Percentiles rank a stretch among this genome's conserved stretches.
Conservation (phyloP, 768 basidiomycete genomes). For the Leccinellum rugosiceps region DNA sequence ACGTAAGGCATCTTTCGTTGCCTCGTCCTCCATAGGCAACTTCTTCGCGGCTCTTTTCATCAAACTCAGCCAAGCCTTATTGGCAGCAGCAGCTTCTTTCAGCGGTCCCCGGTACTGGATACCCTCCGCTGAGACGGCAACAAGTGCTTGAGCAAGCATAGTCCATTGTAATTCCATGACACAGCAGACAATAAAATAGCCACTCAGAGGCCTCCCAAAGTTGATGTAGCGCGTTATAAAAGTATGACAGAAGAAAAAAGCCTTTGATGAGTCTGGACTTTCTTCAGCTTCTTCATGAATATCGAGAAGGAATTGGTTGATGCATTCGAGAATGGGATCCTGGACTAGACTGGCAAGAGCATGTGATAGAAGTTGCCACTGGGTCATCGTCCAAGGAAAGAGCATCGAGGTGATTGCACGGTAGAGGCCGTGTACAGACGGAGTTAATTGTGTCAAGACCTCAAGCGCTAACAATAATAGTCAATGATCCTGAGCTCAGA, state of each 20-base stretch:
- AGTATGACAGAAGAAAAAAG: slow-evolving; percentile 58
- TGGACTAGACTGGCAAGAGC: slow-evolving; percentile 61
- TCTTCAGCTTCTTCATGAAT: slow-evolving; percentile 54
- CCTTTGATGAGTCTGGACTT: slow-evolving; percentile 26
- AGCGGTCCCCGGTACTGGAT: slow-evolving; percentile 23
- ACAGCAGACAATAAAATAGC: slow-evolving; percentile 89
- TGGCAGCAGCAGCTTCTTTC: slow-evolving; percentile 78
- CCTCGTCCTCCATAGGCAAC: slow-evolving; percentile 36
- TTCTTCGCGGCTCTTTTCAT: slow-evolving; percentile 48
- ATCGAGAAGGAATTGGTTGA: slow-evolving; percentile 68
- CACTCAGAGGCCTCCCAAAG: slow-evolving; percentile 74
- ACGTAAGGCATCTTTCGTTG: slow-evolving; percentile 41
- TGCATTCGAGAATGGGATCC: slow-evolving; percentile 61
- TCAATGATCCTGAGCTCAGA: neutral
- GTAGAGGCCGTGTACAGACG: slow-evolving; percentile 83
- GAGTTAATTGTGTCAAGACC: slow-evolving; percentile 71
- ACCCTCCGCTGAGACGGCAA: slow-evolving; percentile 36
- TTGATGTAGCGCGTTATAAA: slow-evolving; percentile 74
- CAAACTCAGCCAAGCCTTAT: slow-evolving; percentile 73
- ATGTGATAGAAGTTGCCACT: slow-evolving; percentile 59
- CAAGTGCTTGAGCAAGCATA: slow-evolving; percentile 67
- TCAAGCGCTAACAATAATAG: slow-evolving; percentile 49
- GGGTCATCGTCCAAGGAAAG: slow-evolving; percentile 66
- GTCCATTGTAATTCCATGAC: slow-evolving; percentile 86
- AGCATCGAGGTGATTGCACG: slow-evolving; percentile 79